Evolutionary conservation across 164 flowering plant genomes (phyloP).

Genomic region (Magnolia sinica): DNA sequence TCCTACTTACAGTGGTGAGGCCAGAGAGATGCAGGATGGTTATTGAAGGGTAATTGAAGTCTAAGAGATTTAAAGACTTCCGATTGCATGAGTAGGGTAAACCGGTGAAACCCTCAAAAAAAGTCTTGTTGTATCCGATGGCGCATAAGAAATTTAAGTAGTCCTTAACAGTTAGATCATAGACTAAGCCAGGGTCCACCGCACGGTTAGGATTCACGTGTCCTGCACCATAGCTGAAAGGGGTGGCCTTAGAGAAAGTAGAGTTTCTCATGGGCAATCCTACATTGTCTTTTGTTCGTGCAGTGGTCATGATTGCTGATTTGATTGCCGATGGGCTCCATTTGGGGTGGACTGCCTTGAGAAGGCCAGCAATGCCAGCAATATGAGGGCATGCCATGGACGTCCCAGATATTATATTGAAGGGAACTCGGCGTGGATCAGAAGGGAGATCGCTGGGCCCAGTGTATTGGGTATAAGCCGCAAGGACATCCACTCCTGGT

Average conservation of each 20-base stretch:
- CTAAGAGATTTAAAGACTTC: not conserved
- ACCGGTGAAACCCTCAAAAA: not conserved
- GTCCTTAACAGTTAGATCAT: not conserved
- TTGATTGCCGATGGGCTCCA: too few species aligned
- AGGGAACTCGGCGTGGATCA: not conserved
- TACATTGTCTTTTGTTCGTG: not conserved
- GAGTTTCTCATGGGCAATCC: not conserved
- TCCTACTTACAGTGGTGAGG: constrained; percentile 24
- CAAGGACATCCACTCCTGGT: constrained; percentile 1
- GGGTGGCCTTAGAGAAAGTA: not conserved
- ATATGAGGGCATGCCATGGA: constrained; percentile 22
- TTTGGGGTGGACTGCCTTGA: not conserved
- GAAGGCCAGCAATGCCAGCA: constrained; percentile 6
- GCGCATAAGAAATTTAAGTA: constrained; percentile 8
- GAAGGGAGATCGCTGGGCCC: not conserved
- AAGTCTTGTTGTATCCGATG: not conserved
- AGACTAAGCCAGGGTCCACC: constrained; percentile 12
- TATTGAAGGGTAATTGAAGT: not conserved
- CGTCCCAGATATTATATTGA: constrained; percentile 14
- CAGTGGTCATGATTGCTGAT: constrained; percentile 15
- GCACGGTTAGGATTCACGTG: constrained; percentile 8
- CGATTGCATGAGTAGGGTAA: not conserved
- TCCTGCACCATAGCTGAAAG: constrained; percentile 8
- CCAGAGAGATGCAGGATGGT: not conserved
- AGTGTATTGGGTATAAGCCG: not conserved